These are phyloP conservation scores for Grifola frondosa DNA, from an alignment of 1,284 basidiomycete genomes.

Conservation along the genomic window DNA sequence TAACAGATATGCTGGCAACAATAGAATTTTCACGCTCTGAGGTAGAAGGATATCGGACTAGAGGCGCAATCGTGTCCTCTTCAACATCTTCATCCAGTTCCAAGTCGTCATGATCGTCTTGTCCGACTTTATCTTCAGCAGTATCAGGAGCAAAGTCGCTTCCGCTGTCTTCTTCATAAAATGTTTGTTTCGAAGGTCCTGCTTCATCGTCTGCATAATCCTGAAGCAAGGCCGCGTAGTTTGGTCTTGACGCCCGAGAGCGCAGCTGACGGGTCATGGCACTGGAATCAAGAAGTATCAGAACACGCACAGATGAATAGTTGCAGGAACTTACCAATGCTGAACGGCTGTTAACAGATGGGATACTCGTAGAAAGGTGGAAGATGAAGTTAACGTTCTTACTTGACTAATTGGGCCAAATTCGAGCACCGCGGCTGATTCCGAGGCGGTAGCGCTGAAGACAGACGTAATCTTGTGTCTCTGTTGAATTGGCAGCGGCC, in stretches of 20 bases:
- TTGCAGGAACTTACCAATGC: too few species aligned
- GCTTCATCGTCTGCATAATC: constrained; percentile 24
- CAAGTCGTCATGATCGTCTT: constrained; percentile 22
- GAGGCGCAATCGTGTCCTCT: constrained; percentile 2
- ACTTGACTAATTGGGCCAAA: too few species aligned
- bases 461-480: too few species aligned
- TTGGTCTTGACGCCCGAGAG: constrained; percentile 32
- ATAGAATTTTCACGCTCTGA: constrained; percentile 15
- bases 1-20: constrained; percentile 3
- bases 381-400: too few species aligned
- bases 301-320: too few species aligned
- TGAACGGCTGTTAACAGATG: too few species aligned
- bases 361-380: too few species aligned
- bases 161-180: constrained; percentile 32
- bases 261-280: constrained; percentile 40
- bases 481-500: too few species aligned
- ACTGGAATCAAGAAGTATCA: too few species aligned
- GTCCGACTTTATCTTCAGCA: constrained; percentile 24
- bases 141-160: constrained; percentile 46
- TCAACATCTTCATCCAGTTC: constrained; percentile 18
- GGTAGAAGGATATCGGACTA: constrained; percentile 4
- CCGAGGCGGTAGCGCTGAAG: too few species aligned
- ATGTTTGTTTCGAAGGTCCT: constrained; percentile 23
- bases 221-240: constrained; percentile 32
- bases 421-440: too few species aligned